A percentile compares a stretch with the other conserved stretches of the same genome.
phyloP scores from a whole-genome alignment of 1,139 yeast genomes.

The Scheffersomyces insectosa region DNA sequence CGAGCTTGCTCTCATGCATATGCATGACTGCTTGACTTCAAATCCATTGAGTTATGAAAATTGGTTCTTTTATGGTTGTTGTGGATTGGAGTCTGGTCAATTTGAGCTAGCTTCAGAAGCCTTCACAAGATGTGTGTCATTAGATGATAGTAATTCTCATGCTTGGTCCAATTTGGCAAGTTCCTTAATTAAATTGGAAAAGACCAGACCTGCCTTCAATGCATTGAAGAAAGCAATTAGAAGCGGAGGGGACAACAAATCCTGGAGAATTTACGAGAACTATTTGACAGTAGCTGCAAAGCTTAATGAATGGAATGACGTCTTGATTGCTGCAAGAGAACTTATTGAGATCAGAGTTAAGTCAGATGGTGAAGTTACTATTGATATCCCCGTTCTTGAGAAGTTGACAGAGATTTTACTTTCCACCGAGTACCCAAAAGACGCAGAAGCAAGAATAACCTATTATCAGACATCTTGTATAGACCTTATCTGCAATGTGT shows the following conservation, averaged over 20 bases:
- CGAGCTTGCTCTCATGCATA: conserved; percentile 59
- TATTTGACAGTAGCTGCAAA: conserved; percentile 80
- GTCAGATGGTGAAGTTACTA: conserved; percentile 60
- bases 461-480: conserved; percentile 68
- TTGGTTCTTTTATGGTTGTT: conserved; percentile 92
- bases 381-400: conserved; percentile 78
- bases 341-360: conserved; percentile 51
- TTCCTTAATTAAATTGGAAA: conserved; percentile 65
- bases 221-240: conserved; percentile 80
- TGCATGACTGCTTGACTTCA: conserved; percentile 70
- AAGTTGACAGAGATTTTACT: conserved; percentile 68
- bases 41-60: conserved; percentile 81
- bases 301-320: conserved; percentile 85
- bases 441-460: conserved; percentile 38
- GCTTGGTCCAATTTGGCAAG: conserved; percentile 97
- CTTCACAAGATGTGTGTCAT: conserved; percentile 83
- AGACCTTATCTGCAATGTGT: conserved; percentile 63
- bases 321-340: conserved; percentile 67
- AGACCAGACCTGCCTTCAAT: conserved; percentile 73
- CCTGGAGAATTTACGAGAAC: conserved; percentile 91
- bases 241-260: conserved; percentile 61
- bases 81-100: conserved; percentile 74
- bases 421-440: conserved; percentile 49
- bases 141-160: conserved; percentile 79
- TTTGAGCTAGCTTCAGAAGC: conserved; percentile 88